These are phyloP conservation scores for Aristolochia contorta DNA, from an alignment of 164 flowering plant genomes.

Conservation along the genomic window DNA sequence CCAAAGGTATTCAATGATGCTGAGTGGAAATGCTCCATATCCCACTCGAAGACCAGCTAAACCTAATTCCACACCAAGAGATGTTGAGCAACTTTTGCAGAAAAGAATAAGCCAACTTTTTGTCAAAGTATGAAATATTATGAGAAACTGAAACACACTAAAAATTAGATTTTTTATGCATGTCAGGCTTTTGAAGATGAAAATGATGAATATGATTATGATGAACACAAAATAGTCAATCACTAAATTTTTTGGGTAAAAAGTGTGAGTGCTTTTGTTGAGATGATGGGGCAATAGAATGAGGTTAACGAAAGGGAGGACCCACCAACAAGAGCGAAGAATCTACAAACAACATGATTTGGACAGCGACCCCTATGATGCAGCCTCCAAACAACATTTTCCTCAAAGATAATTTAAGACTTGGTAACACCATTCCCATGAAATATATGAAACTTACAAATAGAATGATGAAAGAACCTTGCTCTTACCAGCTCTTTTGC, in stretches of 20 bases:
- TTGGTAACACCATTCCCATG: no score
- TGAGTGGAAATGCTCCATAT: constrained; percentile 86
- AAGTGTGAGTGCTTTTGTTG: no score
- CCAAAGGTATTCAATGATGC: constrained; percentile 87
- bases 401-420: no score
- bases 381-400: background rate
- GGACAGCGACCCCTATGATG: background rate
- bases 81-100: background rate
- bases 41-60: constrained; percentile 97
- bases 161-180: no score
- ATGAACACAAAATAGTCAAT: no score
- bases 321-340: no score
- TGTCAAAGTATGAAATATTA: background rate
- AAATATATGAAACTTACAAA: background rate
- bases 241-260: no score
- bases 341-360: no score
- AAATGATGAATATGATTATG: background rate
- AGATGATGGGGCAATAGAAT: no score
- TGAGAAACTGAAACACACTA: background rate
- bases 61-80: constrained; percentile 32
- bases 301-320: no score
- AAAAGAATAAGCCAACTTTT: background rate
- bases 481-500: constrained; percentile 89
- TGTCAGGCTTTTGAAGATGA: background rate
- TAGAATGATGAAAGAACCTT: background rate